phyloP scores from a whole-genome alignment of 2,329 filamentous ascomycete species.

The Didymellaceae sp. region DNA sequence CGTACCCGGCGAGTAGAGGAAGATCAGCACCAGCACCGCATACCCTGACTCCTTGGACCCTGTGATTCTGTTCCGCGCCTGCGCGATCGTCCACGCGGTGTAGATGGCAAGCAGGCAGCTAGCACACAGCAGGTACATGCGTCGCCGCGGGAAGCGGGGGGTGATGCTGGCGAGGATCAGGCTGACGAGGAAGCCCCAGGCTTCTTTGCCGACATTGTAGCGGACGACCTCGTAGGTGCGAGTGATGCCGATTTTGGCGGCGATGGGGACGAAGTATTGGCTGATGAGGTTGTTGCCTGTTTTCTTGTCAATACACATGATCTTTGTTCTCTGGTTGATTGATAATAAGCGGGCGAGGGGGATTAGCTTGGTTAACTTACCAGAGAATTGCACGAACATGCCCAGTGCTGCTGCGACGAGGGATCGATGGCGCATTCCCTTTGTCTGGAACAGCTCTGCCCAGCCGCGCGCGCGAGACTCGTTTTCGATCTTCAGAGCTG shows the following conservation, averaged over 20 bases:
- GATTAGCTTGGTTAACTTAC: too few species aligned
- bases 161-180: slow-evolving; percentile 62
- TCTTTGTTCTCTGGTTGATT: neutral
- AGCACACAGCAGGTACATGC: slow-evolving; percentile 60
- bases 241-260: slow-evolving; percentile 66
- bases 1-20: slow-evolving; percentile 53
- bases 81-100: slow-evolving; percentile 49
- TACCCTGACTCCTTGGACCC: slow-evolving; percentile 43
- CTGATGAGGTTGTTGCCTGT: slow-evolving; percentile 63
- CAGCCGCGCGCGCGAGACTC: slow-evolving; percentile 60
- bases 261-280: slow-evolving; percentile 70
- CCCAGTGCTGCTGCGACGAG: slow-evolving; percentile 68
- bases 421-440: slow-evolving; percentile 69
- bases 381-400: slow-evolving; percentile 71
- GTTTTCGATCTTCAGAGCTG: slow-evolving; percentile 66
- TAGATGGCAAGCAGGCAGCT: slow-evolving; percentile 43
- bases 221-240: slow-evolving; percentile 47
- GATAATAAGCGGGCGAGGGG: too few species aligned
- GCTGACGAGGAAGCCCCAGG: slow-evolving; percentile 65
- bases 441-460: slow-evolving; percentile 66
- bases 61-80: slow-evolving; percentile 60
- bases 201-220: slow-evolving; percentile 63
- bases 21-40: slow-evolving; percentile 59
- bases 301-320: neutral
- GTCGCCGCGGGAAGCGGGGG: slow-evolving; percentile 62